Conservation (phyloP, 2,329 filamentous ascomycete genomes). For the Aspergillus quadricinctus region DNA sequence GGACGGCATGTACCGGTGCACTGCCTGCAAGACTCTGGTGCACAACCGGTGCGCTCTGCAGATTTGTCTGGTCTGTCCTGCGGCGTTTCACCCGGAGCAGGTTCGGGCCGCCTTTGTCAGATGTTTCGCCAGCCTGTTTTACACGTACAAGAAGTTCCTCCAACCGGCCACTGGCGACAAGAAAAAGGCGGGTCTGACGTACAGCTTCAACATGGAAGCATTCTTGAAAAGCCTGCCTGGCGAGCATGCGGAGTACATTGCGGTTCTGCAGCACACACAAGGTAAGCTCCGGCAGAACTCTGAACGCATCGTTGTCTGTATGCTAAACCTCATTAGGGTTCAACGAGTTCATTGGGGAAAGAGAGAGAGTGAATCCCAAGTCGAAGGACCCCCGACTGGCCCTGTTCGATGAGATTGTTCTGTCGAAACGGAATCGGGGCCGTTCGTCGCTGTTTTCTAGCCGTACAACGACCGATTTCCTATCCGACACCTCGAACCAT, state of each 20-base stretch:
- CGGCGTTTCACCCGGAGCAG: conserved; percentile 63
- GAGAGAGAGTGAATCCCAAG: conserved; percentile 50
- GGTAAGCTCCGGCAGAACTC: conserved; percentile 29
- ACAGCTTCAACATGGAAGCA: conserved; percentile 63
- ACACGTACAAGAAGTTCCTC: conserved; percentile 64
- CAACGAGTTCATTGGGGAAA: conserved; percentile 62
- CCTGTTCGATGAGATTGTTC: conserved; percentile 62
- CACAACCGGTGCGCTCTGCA: conserved; percentile 58
- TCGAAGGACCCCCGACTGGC: conserved; percentile 54
- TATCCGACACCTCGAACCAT: conserved; percentile 61
- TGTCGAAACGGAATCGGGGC: conserved; percentile 60
- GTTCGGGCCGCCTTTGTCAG: conserved; percentile 64
- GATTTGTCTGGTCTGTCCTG: conserved; percentile 62
- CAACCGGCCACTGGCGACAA: conserved; percentile 56
- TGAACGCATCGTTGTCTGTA: not conserved
- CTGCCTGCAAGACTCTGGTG: conserved; percentile 47
- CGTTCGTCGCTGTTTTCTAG: conserved; percentile 53
- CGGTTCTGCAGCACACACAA: conserved; percentile 61
- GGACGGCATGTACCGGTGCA: conserved; percentile 50
- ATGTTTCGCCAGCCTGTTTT: conserved; percentile 65
- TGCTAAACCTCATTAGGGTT: conserved; percentile 41
- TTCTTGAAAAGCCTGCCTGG: conserved; percentile 61
- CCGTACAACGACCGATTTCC: conserved; percentile 49
- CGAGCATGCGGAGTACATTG: conserved; percentile 62
- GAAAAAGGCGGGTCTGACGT: conserved; percentile 59